Percentiles rank a stretch among this genome's conserved stretches.
phyloP scores from a whole-genome alignment of 2,329 filamentous ascomycete genomes.

The Diaporthe citri region DNA sequence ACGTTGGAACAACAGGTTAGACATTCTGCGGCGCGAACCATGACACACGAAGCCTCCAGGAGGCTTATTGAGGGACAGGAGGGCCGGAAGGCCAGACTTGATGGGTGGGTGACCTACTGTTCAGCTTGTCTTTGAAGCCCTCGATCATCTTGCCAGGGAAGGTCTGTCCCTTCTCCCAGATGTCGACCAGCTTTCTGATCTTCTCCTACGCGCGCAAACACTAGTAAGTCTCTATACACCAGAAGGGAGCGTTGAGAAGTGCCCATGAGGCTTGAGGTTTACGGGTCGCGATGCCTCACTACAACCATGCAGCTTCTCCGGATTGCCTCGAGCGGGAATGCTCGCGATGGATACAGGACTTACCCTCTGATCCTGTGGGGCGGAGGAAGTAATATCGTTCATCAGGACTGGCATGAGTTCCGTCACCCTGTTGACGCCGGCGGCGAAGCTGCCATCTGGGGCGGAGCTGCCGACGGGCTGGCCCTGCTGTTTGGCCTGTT shows the following conservation, averaged over 20 bases:
- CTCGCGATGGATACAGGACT: slow-evolving; percentile 56
- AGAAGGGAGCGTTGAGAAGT: slow-evolving; percentile 42
- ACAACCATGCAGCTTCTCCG: slow-evolving; percentile 37
- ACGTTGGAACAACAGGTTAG: slow-evolving; percentile 56
- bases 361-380: slow-evolving; percentile 97
- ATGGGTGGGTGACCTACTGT: slow-evolving; percentile 45
- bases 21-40: slow-evolving; percentile 41
- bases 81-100: slow-evolving; percentile 16
- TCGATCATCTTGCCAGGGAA: slow-evolving; percentile 85
- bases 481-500: slow-evolving; percentile 88
- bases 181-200: slow-evolving; percentile 94
- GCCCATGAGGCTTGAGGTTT: slow-evolving; percentile 28
- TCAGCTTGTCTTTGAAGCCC: slow-evolving; percentile 85
- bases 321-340: slow-evolving; percentile 26
- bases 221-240: slow-evolving; percentile 54
- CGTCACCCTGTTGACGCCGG: slow-evolving; percentile 95
- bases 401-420: slow-evolving; percentile 94
- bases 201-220: slow-evolving; percentile 81
- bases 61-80: slow-evolving; percentile 27
- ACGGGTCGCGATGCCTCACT: slow-evolving; percentile 40
- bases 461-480: slow-evolving; percentile 85
- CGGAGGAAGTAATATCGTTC: slow-evolving; percentile 91
- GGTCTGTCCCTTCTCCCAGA: slow-evolving; percentile 96
- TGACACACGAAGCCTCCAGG: neutral
- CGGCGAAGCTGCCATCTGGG: slow-evolving; percentile 91